These are phyloP conservation scores for Lipomyces sp. DNA, from an alignment of 805 yeast genomes.

Conservation along the genomic window DNA sequence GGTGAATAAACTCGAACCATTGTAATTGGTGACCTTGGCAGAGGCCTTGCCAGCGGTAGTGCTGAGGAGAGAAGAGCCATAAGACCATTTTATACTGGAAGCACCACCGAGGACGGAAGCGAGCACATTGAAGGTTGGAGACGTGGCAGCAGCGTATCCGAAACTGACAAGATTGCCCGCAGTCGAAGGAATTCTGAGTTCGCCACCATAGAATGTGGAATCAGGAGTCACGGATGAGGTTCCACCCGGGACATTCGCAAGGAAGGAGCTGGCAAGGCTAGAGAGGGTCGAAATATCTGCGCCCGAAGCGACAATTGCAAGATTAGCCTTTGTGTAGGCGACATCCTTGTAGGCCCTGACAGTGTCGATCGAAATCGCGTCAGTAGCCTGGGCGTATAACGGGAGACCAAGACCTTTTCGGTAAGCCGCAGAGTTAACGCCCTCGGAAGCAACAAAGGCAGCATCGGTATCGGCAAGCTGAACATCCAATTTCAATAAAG, in stretches of 20 bases:
- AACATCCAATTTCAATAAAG: constrained; percentile 71
- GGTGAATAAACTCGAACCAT: constrained; percentile 81
- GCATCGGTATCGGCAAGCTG: constrained; percentile 58
- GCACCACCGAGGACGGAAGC: constrained; percentile 62
- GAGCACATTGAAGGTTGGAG: constrained; percentile 71
- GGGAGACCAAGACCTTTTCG: constrained; percentile 88
- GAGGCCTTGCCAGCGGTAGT: constrained; percentile 51
- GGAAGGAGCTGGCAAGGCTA: constrained; percentile 66
- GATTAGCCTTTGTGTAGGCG: constrained; percentile 71
- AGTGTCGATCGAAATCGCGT: constrained; percentile 63
- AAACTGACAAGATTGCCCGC: constrained; percentile 76
- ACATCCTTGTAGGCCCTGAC: constrained; percentile 67
- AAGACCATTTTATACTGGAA: constrained; percentile 59
- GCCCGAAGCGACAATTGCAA: constrained; percentile 74
- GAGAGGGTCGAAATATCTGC: constrained; percentile 72
- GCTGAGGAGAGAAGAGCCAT: constrained; percentile 57
- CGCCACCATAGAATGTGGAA: constrained; percentile 62
- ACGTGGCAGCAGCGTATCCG: constrained; percentile 74
- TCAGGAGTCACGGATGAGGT: constrained; percentile 51
- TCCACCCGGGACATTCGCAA: constrained; percentile 60
- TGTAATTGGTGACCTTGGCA: constrained; percentile 64
- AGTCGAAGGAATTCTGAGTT: constrained; percentile 61
- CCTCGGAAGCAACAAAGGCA: constrained; percentile 69
- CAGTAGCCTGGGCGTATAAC: constrained; percentile 69
- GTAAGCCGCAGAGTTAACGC: constrained; percentile 79